Conservation (phyloP, 345 rosid species). For the Alliaria petiolata region DNA sequence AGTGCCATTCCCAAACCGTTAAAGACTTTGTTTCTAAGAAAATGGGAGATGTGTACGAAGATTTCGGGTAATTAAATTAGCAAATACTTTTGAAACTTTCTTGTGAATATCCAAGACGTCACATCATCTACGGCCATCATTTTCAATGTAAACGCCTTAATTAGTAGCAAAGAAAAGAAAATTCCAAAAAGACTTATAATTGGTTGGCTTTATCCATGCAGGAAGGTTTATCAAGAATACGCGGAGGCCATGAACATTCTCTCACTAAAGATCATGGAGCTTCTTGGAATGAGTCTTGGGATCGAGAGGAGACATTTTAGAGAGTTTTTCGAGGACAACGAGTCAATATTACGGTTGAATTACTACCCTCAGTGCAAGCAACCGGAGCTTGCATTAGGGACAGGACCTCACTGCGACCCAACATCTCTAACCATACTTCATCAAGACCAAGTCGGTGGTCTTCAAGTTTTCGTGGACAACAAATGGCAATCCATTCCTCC, state of each 20-base stretch:
- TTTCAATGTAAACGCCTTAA: too few relatives aligned
- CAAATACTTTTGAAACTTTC: background rate
- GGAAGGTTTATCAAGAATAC: constrained; percentile 33
- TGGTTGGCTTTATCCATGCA: constrained; percentile 3
- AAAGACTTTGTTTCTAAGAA: constrained; percentile 42
- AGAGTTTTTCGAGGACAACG: constrained; percentile 45
- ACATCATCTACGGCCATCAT: background rate
- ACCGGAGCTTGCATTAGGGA: constrained; percentile 59
- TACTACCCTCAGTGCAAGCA: constrained; percentile 64
- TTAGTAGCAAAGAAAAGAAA: background rate
- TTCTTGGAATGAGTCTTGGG: constrained; percentile 36
- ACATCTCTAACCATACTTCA: constrained; percentile 78
- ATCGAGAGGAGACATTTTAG: constrained; percentile 17
- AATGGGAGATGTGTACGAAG: constrained; percentile 58
- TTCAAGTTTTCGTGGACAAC: constrained; percentile 55
- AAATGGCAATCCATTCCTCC: constrained; percentile 66
- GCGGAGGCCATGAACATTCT: constrained; percentile 32
- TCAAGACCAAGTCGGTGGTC: constrained; percentile 80
- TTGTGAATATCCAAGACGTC: background rate
- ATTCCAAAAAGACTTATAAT: background rate
- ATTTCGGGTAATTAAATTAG: constrained; percentile 53
- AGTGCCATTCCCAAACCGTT: constrained; percentile 24
- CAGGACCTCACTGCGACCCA: constrained; percentile 91
- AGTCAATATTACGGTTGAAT: constrained; percentile 66
- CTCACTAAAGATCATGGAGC: constrained; percentile 32